Percentiles rank a stretch among this genome's conserved stretches.
Conservation (phyloP, 805 yeast genomes). For the Candida anglica region DNA sequence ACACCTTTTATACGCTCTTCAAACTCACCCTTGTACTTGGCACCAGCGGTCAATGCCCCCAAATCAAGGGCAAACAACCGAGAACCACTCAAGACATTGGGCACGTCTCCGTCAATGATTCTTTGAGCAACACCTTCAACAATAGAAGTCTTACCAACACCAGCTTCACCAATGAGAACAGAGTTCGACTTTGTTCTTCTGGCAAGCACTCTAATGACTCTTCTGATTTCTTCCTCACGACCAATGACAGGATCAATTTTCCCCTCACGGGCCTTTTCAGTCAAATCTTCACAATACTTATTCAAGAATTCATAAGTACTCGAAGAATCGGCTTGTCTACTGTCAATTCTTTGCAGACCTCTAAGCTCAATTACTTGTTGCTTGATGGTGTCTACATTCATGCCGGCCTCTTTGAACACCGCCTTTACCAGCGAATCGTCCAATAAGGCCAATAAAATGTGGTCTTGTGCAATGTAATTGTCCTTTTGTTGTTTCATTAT, state of each 20-base stretch:
- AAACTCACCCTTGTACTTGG: slow-evolving; percentile 97
- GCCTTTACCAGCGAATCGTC: slow-evolving; percentile 71
- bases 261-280: slow-evolving; percentile 90
- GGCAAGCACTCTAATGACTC: slow-evolving; percentile 92
- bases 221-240: slow-evolving; percentile 95
- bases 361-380: slow-evolving; percentile 76
- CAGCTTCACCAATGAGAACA: slow-evolving; percentile 96
- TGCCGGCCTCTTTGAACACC: slow-evolving; percentile 65
- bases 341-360: slow-evolving; percentile 88
- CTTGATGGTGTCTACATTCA: slow-evolving; percentile 69
- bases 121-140: slow-evolving; percentile 99
- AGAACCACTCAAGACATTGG: slow-evolving; percentile 76
- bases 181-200: slow-evolving; percentile 97
- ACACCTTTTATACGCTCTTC: slow-evolving; percentile 98
- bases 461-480: slow-evolving; percentile 90
- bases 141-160: slow-evolving; percentile 98
- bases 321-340: slow-evolving; percentile 90
- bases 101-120: slow-evolving; percentile 93
- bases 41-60: slow-evolving; percentile 98
- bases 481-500: slow-evolving; percentile 87
- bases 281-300: slow-evolving; percentile 91
- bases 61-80: slow-evolving; percentile 84
- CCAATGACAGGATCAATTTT: slow-evolving; percentile 98
- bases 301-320: slow-evolving; percentile 76
- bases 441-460: slow-evolving; percentile 75